Percentiles rank a stretch among this genome's conserved stretches.
These are phyloP conservation scores for Dissophora globulifera DNA, from an alignment of 192 early-diverging fungal genomes.

Conservation along the genomic window DNA sequence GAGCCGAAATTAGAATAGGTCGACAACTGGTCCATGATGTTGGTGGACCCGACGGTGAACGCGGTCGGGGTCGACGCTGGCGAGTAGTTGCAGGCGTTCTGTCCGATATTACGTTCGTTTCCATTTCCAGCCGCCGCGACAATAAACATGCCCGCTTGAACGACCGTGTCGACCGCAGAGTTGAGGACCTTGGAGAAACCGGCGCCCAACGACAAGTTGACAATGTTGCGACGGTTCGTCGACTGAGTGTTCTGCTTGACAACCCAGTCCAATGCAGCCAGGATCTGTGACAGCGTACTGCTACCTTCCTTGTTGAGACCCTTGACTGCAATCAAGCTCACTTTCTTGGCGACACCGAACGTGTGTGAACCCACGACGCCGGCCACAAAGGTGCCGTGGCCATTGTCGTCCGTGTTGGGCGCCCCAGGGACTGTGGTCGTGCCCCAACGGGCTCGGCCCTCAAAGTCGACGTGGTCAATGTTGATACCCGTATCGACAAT, in stretches of 20 bases:
- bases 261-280: constrained; percentile 57
- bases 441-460: constrained; percentile 66
- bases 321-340: constrained; percentile 77
- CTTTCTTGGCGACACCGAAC: constrained; percentile 84
- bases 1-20: constrained; percentile 61
- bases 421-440: constrained; percentile 41
- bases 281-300: constrained; percentile 51
- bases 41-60: constrained; percentile 63
- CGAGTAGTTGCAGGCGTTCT: constrained; percentile 60
- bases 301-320: constrained; percentile 53
- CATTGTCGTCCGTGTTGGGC: constrained; percentile 59
- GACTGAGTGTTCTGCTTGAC: constrained; percentile 26
- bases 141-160: constrained; percentile 52
- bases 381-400: constrained; percentile 68
- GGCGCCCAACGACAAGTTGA: constrained; percentile 57
- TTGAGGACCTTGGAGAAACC: constrained; percentile 55
- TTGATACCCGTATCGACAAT: constrained; percentile 74
- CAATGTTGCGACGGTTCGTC: constrained; percentile 18
- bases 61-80: constrained; percentile 56
- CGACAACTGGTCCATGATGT: constrained; percentile 55
- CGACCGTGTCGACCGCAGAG: constrained; percentile 52
- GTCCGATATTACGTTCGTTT: constrained; percentile 53
- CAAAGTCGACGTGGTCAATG: constrained; percentile 61
- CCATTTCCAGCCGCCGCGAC: constrained; percentile 60
- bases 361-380: constrained; percentile 61